phyloP scores from a whole-genome alignment of 495 filamentous ascomycete genomes.

The Podospora sp. region DNA sequence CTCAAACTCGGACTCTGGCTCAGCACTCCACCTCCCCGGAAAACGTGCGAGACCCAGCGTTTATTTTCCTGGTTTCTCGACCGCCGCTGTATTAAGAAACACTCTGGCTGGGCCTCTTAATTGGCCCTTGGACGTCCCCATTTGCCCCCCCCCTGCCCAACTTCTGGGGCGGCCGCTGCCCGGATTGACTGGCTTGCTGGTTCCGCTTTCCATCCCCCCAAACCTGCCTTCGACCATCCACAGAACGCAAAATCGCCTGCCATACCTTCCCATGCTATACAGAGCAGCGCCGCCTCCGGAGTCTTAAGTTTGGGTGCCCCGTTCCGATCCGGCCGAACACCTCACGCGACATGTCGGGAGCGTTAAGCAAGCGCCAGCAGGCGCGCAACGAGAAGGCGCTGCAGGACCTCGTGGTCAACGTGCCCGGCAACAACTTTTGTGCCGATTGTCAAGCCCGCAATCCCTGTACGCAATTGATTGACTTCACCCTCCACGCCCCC shows the following conservation, averaged over 20 bases:
- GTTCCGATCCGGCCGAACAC: background rate
- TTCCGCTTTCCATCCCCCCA: constrained; percentile 9
- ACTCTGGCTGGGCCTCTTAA: constrained; percentile 6
- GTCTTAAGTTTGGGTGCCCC: constrained; percentile 6
- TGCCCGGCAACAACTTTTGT: constrained; percentile 91
- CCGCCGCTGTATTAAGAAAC: constrained; percentile 9
- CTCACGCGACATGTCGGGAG: constrained; percentile 49
- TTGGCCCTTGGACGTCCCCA: constrained; percentile 4
- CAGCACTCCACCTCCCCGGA: background rate
- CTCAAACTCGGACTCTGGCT: background rate
- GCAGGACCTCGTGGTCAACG: constrained; percentile 83
- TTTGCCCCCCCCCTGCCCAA: background rate
- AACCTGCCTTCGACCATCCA: constrained; percentile 14
- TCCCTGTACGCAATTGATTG: constrained; percentile 70
- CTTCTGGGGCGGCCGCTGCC: background rate
- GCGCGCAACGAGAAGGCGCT: constrained; percentile 91
- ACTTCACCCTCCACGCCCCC: constrained; percentile 14
- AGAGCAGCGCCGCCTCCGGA: background rate
- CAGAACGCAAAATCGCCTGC: constrained; percentile 10
- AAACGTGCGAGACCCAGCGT: background rate
- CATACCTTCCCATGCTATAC: constrained; percentile 6
- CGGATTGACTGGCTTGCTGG: constrained; percentile 17
- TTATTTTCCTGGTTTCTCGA: constrained; percentile 16
- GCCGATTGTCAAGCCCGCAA: constrained; percentile 91
- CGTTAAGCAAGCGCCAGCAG: constrained; percentile 88